Conservation (phyloP, 305 asterid species). For the Rubia balearica region DNA sequence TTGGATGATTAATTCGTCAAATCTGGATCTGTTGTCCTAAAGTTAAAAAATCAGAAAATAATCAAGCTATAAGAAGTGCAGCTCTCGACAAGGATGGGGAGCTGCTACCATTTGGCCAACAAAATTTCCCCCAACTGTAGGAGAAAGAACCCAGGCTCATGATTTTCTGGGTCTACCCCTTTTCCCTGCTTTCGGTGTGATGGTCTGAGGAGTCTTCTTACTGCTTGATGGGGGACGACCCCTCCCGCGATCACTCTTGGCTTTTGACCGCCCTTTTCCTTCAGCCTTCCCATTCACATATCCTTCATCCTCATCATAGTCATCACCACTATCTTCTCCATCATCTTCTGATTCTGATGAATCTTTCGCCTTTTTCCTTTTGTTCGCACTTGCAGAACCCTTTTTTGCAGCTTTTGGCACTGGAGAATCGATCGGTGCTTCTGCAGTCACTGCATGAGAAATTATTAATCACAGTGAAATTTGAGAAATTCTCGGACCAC, state of each 20-base stretch:
- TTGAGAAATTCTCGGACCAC: neutral
- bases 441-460: constrained; percentile 41
- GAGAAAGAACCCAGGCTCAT: constrained; percentile 16
- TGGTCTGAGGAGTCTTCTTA: constrained; percentile 22
- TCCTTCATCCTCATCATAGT: constrained; percentile 33
- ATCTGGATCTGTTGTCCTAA: constrained; percentile 15
- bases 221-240: constrained; percentile 51
- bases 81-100: constrained; percentile 11
- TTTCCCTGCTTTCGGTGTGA: constrained; percentile 42
- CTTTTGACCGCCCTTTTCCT: constrained; percentile 24
- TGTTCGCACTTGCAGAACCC: constrained; percentile 39
- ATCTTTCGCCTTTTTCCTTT: constrained; percentile 60
- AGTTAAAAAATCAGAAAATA: neutral
- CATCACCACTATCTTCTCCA: constrained; percentile 30
- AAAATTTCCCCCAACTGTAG: constrained; percentile 12
- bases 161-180: constrained; percentile 70
- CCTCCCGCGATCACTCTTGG: constrained; percentile 64
- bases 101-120: constrained; percentile 18
- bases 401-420: constrained; percentile 34
- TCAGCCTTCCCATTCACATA: constrained; percentile 50
- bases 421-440: constrained; percentile 27
- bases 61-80: neutral
- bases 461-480: constrained; percentile 10
- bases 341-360: constrained; percentile 51
- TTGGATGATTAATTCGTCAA: neutral